A percentile compares a stretch with the other conserved stretches of the same genome.
These are phyloP conservation scores for Aspergillus niger DNA, from an alignment of 2,329 filamentous ascomycete genomes.

Conservation along the genomic window DNA sequence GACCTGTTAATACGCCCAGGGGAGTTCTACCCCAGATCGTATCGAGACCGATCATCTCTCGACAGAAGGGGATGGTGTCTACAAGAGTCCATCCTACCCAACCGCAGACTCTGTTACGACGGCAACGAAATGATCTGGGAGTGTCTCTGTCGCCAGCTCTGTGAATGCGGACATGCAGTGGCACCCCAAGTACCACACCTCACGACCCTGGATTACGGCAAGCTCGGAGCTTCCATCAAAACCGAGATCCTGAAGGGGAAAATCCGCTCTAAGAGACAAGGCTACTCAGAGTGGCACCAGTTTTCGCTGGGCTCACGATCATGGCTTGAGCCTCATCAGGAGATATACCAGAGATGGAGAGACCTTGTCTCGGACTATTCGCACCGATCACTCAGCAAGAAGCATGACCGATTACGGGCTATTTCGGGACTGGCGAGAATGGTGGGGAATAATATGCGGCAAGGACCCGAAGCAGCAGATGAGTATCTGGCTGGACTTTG, in stretches of 20 bases:
- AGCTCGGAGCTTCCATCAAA: not conserved
- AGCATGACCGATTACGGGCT: not conserved
- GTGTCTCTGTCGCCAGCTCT: not conserved
- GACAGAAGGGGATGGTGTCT: not conserved
- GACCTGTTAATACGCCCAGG: not conserved
- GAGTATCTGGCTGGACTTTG: not conserved
- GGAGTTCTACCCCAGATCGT: not conserved
- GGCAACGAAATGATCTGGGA: not conserved
- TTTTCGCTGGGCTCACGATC: too few species aligned
- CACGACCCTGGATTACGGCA: not conserved
- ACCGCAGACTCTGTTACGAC: not conserved
- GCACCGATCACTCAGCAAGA: not conserved
- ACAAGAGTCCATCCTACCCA: not conserved
- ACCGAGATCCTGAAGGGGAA: not conserved
- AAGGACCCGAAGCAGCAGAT: not conserved
- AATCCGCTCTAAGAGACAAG: too few species aligned
- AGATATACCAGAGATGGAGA: not conserved
- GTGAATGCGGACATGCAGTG: not conserved
- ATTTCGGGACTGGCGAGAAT: not conserved
- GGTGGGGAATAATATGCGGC: not conserved
- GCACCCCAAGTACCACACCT: not conserved
- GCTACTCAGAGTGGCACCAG: too few species aligned
- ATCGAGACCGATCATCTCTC: not conserved
- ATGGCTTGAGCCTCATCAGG: not conserved
- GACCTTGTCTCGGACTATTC: not conserved